Evolutionary conservation across 192 early-diverging fungal species (phyloP), one percentile per base, ranked within the genome.

Genomic region (Gaertneriomyces semiglobifer): DNA sequence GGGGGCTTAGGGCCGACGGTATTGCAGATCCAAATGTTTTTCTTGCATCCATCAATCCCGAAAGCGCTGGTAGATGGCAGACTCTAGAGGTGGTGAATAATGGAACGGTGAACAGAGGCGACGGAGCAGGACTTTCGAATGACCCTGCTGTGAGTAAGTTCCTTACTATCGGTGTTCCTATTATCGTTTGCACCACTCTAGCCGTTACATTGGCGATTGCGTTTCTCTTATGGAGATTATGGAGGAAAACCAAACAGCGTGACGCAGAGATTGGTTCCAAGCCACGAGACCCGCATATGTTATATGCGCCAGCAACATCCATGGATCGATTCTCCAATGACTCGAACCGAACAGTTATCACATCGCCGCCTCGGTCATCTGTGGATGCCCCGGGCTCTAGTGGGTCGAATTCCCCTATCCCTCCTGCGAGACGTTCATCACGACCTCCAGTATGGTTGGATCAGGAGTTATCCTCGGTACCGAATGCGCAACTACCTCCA

Each of bases 351-450:
- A 33, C 25, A 33, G 18, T 50, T 50, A n/a, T 18, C 12, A 50
- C 48, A 18, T 50, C 48, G 48, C 48, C 48, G 12, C 12, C 16
- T 18, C 12, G 48, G 18, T n/a, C 12, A 18, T 50, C 16, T 50
- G 12, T 50, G 12, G 48, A 12, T 18, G 18, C 48, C 48, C 48
- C 47, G 47, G 33, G 5, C 47, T 63, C 46, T 0, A 16, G 20
- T n/a, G 62, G 25, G 25, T 33, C 25, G 25, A 33, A 33, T 33
- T 33, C 25, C 2, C 62, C 62, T 4, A 63, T 42, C 11, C 62
- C 62, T n/a, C 62, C 62, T 10, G 20, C 20, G 48, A 19, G 62
- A 53, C 47, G 25, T 6, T 63, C 62, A 6, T 63, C 62, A 14
- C 46, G 51, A 11, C 40, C 12, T 14, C 25, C 25, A 33, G 25